Percentiles rank a stretch among this genome's conserved stretches.
Evolutionary conservation across 164 flowering plant genomes (phyloP).

Genomic region (Stephania japonica): DNA sequence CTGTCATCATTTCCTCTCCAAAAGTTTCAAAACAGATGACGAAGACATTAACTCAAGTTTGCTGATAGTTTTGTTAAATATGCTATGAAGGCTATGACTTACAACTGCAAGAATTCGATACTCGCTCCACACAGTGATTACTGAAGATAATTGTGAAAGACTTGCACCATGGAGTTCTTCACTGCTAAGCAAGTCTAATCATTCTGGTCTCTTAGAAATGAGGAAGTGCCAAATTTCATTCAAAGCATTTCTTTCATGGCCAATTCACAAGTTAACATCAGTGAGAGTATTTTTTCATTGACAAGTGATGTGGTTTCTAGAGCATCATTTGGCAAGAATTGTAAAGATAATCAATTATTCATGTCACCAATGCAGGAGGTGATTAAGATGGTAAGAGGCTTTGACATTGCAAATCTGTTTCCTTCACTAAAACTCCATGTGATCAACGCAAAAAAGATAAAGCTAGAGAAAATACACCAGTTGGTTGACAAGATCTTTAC

Average conservation of each 20-base stretch:
- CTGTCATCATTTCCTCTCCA: slow-evolving; percentile 22
- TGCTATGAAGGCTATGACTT: not conserved
- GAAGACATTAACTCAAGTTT: slow-evolving; percentile 22
- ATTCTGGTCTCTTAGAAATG: slow-evolving; percentile 20
- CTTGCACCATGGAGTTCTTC: slow-evolving; percentile 26
- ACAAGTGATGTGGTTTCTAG: slow-evolving; percentile 14
- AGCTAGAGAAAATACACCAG: slow-evolving; percentile 16
- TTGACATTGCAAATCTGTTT: slow-evolving; percentile 22
- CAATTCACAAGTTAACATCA: slow-evolving; percentile 20
- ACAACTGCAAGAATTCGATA: slow-evolving; percentile 14
- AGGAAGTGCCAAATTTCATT: slow-evolving; percentile 19
- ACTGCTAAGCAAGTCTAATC: slow-evolving; percentile 26
- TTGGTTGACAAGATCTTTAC: slow-evolving; percentile 19
- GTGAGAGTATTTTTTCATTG: slow-evolving; percentile 12
- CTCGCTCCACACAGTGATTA: slow-evolving; percentile 25
- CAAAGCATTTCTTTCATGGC: slow-evolving; percentile 6
- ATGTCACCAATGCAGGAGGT: slow-evolving; percentile 1
- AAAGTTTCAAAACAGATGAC: slow-evolving; percentile 21
- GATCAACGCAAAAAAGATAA: slow-evolving; percentile 15
- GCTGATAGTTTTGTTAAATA: slow-evolving; percentile 15
- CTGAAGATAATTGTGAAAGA: slow-evolving; percentile 29
- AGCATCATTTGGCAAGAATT: slow-evolving; percentile 26
- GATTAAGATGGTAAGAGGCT: slow-evolving; percentile 11
- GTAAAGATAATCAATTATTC: slow-evolving; percentile 15
- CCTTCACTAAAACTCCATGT: slow-evolving; percentile 21